phyloP scores from a whole-genome alignment of 2,329 filamentous ascomycete species.

The Aspergillus sergii region DNA sequence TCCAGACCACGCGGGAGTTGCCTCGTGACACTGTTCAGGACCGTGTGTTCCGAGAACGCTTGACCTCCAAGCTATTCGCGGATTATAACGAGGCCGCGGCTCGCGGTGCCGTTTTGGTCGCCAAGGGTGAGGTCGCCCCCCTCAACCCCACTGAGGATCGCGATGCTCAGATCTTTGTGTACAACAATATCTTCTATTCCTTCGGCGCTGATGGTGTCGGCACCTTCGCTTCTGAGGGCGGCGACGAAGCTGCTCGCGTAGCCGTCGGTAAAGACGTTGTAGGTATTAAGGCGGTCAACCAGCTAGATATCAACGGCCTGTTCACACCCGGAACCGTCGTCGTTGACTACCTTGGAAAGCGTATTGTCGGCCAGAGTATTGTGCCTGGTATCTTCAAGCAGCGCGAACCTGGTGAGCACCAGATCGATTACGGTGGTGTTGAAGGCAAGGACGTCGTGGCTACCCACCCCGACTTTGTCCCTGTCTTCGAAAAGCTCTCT shows the following conservation, averaged over 20 bases:
- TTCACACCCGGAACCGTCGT: slow-evolving; percentile 97
- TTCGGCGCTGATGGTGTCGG: slow-evolving; percentile 97
- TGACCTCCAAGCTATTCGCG: slow-evolving; percentile 93
- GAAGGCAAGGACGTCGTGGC: slow-evolving; percentile 96
- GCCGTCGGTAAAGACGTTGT: slow-evolving; percentile 96
- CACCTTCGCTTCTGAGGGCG: slow-evolving; percentile 94
- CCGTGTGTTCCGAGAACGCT: slow-evolving; percentile 88
- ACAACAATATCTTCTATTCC: slow-evolving; percentile 99
- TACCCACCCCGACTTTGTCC: slow-evolving; percentile 80
- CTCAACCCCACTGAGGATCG: slow-evolving; percentile 90
- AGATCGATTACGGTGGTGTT: slow-evolving; percentile 97
- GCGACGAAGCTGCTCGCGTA: slow-evolving; percentile 92
- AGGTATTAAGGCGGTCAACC: slow-evolving; percentile 92
- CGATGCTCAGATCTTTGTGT: slow-evolving; percentile 97
- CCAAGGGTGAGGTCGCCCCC: slow-evolving; percentile 86
- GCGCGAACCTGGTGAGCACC: slow-evolving; percentile 93
- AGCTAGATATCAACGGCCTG: slow-evolving; percentile 90
- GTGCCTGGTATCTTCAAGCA: slow-evolving; percentile 99
- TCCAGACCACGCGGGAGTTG: slow-evolving; percentile 93
- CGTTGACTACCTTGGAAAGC: slow-evolving; percentile 94
- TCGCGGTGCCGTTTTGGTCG: slow-evolving; percentile 87
- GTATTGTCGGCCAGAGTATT: slow-evolving; percentile 95
- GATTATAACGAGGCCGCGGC: slow-evolving; percentile 97
- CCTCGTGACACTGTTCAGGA: slow-evolving; percentile 94
- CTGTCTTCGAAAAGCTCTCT: slow-evolving; percentile 86